These are phyloP conservation scores for Rosa rugosa DNA, from an alignment of 306 rosid species.

Conservation along the genomic window DNA sequence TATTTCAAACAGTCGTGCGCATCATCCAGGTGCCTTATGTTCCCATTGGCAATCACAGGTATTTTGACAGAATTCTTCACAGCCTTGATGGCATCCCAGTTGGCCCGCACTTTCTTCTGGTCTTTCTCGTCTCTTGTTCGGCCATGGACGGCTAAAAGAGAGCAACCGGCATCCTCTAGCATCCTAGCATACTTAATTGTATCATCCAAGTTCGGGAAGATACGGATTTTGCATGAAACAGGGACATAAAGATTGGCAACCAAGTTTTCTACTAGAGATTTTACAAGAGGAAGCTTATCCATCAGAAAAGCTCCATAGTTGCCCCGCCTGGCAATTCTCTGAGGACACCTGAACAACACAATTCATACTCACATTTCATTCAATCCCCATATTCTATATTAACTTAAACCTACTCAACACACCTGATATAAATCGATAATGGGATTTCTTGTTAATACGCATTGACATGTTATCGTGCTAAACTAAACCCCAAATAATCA, in stretches of 20 bases:
- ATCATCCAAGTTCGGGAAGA: slow-evolving; percentile 79
- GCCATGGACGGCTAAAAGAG: slow-evolving; percentile 87
- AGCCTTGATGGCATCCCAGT: slow-evolving; percentile 84
- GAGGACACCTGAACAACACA: slow-evolving; percentile 73
- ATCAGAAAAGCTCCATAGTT: slow-evolving; percentile 93
- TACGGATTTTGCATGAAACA: slow-evolving; percentile 89
- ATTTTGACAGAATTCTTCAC: slow-evolving; percentile 74
- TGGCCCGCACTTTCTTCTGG: slow-evolving; percentile 81
- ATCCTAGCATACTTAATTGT: slow-evolving; percentile 79
- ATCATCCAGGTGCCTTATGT: slow-evolving; percentile 56
- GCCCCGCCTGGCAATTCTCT: slow-evolving; percentile 87
- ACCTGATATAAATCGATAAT: background rate
- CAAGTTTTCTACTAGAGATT: slow-evolving; percentile 76
- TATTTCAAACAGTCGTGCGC: slow-evolving; percentile 39
- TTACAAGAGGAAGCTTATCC: slow-evolving; percentile 90
- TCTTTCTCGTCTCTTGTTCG: slow-evolving; percentile 91
- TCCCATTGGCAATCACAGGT: slow-evolving; percentile 64
- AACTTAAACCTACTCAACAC: background rate
- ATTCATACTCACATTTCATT: background rate
- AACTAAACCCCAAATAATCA: background rate
- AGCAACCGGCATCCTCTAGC: slow-evolving; percentile 95
- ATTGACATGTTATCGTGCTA: background rate
- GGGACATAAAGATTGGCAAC: slow-evolving; percentile 79
- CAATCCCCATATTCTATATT: background rate
- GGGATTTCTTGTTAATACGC: background rate